phyloP scores from a whole-genome alignment of 1,284 basidiomycete genomes.

The Boletellus deceptivus region DNA sequence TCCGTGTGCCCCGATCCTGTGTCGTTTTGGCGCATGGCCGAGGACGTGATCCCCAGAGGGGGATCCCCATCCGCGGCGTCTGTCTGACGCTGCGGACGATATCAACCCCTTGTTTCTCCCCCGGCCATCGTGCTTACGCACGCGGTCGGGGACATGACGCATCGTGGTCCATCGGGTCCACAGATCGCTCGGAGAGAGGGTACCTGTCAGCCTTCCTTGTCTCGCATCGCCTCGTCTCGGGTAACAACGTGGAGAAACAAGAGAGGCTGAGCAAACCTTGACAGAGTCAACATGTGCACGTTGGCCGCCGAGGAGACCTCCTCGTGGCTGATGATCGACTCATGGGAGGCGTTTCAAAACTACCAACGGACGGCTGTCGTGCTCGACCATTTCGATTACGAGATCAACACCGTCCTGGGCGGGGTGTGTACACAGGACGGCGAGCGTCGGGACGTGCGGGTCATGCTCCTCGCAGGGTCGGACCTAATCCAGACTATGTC shows the following conservation, averaged over 20 bases:
- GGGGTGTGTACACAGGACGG: conserved; percentile 68
- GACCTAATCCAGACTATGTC: conserved; percentile 98
- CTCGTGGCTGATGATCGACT: conserved; percentile 89
- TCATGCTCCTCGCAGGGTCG: conserved; percentile 96
- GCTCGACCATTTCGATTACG: conserved; percentile 92
- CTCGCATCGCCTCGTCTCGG: not conserved
- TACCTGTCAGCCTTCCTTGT: conserved; percentile 6
- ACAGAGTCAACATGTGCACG: conserved; percentile 84
- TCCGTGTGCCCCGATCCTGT: not conserved
- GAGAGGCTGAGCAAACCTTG: conserved; percentile 19
- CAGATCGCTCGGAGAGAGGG: conserved; percentile 3
- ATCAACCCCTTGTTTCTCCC: conserved; percentile 6
- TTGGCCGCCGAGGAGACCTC: conserved; percentile 81
- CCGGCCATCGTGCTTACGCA: conserved; percentile 11
- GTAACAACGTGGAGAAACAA: not conserved
- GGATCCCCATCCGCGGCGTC: conserved; percentile 3
- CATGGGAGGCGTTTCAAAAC: conserved; percentile 93
- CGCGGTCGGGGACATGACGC: conserved; percentile 10
- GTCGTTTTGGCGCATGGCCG: conserved; percentile 2
- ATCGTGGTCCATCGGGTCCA: conserved; percentile 11
- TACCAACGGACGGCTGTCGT: conserved; percentile 97
- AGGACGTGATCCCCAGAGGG: conserved; percentile 7
- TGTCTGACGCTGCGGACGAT: conserved; percentile 13
- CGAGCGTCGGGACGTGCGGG: conserved; percentile 60
- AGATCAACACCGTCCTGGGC: conserved; percentile 81